Evolutionary conservation across 768 basidiomycete species (phyloP).

Genomic region (Rhizopogon sp.): DNA sequence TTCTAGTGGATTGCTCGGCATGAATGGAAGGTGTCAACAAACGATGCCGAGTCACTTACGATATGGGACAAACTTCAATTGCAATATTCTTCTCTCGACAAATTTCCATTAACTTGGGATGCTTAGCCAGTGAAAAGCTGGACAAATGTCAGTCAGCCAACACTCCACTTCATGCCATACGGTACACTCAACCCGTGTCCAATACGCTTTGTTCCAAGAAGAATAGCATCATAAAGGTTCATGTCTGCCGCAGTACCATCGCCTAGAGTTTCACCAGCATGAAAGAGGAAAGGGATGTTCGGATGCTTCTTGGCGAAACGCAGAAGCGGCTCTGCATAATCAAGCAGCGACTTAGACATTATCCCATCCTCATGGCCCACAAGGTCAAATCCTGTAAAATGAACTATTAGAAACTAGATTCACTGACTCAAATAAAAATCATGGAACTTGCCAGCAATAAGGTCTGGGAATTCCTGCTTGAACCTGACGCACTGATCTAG

Average conservation of each 20-base stretch:
- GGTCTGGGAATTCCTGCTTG: constrained; percentile 41
- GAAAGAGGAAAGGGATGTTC: constrained; percentile 42
- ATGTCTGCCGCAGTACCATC: constrained; percentile 39
- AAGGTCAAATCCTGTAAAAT: constrained; percentile 38
- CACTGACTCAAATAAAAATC: background rate
- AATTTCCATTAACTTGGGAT: constrained; percentile 39
- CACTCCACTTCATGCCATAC: background rate
- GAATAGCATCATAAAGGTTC: constrained; percentile 44
- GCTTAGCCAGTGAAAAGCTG: constrained; percentile 41
- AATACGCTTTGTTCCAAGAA: constrained; percentile 46
- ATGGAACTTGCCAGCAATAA: constrained; percentile 33
- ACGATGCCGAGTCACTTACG: constrained; percentile 23
- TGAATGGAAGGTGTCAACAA: background rate
- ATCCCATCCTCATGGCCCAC: constrained; percentile 41
- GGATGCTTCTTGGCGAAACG: constrained; percentile 33
- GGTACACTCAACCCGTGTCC: constrained; percentile 37
- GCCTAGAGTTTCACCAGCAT: constrained; percentile 45
- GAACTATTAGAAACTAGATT: background rate
- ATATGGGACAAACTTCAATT: constrained; percentile 46
- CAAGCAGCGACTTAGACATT: constrained; percentile 24
- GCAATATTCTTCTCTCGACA: constrained; percentile 36
- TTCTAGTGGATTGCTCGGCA: constrained; percentile 32
- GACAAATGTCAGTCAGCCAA: background rate
- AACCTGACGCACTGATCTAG: constrained; percentile 38
- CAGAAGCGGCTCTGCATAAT: constrained; percentile 34